Base-by-base conservation (phyloP, 495 filamentous ascomycete genomes). In the Penicillium fimorum region DNA sequence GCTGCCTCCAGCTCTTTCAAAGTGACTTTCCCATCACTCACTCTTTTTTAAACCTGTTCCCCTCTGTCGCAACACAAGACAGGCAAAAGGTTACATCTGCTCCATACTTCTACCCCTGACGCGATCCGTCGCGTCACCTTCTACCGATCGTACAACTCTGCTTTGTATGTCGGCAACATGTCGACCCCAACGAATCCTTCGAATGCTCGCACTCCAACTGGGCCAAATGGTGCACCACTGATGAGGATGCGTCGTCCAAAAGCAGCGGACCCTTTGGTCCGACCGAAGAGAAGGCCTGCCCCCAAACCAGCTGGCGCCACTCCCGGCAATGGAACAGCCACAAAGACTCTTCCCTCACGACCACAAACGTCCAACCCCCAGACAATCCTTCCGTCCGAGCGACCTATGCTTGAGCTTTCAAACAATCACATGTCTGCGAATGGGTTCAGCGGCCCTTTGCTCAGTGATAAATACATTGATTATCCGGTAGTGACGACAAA, bases 401-500 rank as follows among this genome's bases (percentile, higher is more conserved):
- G 56, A 47, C 32, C 42, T 9, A 59, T 51, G 40, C 50, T 53
- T 32, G 29, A 10, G 50, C 53, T 60, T 33, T 64, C 50, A 55
- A 71, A 72, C 63, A 70, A 51, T 59, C 70, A 61, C 70, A 81
- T 71, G 58, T 68, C 52, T 2, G 63, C 69, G 13, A 84, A 82
- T 50, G 87, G 85, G 17, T 91, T 88, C 74, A 84, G 82, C 32
- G 75, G 80, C 4, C 75, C 80, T 35, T 66, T 81, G 4, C 72
- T 84, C 11, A 80, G 76, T 1, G 67, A 72, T 17, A 70, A 61
- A 7, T 84, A 79, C 57, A 60, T 72, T 7, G 89, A 92, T 33
- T 89, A 83, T 61, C 88, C 89, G 8, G 69, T 98, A 17, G 80
- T 88, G 22, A 88, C 88, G 8, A 93, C 92, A 9, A 95, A 94